Evolutionary conservation across 2,329 filamentous ascomycete species (phyloP).

Genomic region (Tolypocladium amazonense): DNA sequence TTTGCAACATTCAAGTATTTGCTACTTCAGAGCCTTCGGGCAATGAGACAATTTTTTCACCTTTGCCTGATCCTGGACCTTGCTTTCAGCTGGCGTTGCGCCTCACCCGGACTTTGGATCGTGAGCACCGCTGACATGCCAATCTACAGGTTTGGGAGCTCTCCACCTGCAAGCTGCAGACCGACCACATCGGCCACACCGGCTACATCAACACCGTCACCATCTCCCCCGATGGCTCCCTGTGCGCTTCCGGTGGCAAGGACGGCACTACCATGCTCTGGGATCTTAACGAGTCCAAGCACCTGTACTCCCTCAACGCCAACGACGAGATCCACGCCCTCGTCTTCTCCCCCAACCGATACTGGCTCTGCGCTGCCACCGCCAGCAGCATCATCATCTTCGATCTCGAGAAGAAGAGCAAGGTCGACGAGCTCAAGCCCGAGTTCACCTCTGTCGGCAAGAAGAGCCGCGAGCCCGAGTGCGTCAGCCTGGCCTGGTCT

Average conservation of each 20-base stretch:
- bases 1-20: conserved; percentile 91
- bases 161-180: conserved; percentile 98
- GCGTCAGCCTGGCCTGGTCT: conserved; percentile 92
- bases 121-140: conserved; percentile 3
- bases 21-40: conserved; percentile 99
- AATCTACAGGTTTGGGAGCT: conserved; percentile 87
- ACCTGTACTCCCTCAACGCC: conserved; percentile 98
- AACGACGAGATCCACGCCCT: conserved; percentile 99
- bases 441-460: conserved; percentile 96
- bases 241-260: conserved; percentile 98
- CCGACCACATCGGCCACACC: conserved; percentile 99
- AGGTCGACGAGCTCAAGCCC: conserved; percentile 99
- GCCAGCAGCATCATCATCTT: conserved; percentile 99
- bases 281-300: conserved; percentile 99
- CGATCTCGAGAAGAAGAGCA: conserved; percentile 99
- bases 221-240: conserved; percentile 98
- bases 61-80: conserved; percentile 61
- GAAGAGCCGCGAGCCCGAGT: conserved; percentile 99
- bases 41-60: conserved; percentile 97
- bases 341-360: conserved; percentile 99
- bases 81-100: conserved; percentile 2
- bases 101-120: not conserved
- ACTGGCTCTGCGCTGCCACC: conserved; percentile 99
- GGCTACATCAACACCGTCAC: conserved; percentile 99
- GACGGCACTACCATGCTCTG: conserved; percentile 99